phyloP scores from a whole-genome alignment of 164 flowering plant genomes.

The Magnolia kwangsiensis region DNA sequence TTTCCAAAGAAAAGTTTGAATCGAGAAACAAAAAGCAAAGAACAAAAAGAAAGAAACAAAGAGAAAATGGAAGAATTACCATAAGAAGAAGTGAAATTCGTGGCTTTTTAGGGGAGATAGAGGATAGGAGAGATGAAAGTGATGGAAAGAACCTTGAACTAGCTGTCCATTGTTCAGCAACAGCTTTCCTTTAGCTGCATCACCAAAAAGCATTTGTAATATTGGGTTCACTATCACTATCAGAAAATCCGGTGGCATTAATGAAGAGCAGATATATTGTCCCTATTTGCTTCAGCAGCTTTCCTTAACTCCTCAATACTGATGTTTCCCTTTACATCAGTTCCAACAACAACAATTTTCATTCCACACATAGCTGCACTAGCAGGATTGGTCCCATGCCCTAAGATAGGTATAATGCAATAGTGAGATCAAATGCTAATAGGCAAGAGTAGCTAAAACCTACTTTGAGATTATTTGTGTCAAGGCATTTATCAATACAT shows the following conservation, averaged over 20 bases:
- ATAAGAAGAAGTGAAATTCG: slow-evolving; percentile 20
- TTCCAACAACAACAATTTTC: slow-evolving; percentile 92
- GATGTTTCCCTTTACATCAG: slow-evolving; percentile 97
- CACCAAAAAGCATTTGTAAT: no score
- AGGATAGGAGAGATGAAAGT: slow-evolving; percentile 57
- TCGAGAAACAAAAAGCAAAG: background rate
- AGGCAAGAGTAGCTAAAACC: no score
- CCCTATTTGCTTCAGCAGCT: slow-evolving; percentile 89
- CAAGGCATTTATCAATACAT: no score
- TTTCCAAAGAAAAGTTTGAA: no score
- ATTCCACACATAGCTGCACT: slow-evolving; percentile 99
- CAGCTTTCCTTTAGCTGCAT: no score
- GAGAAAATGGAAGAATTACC: slow-evolving; percentile 24
- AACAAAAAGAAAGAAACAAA: slow-evolving; percentile 3
- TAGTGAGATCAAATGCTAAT: no score
- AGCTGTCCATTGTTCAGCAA: no score
- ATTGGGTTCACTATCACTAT: no score
- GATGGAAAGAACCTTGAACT: background rate
- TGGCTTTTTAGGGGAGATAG: slow-evolving; percentile 45
- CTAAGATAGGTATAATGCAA: slow-evolving; percentile 96
- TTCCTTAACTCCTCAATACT: slow-evolving; percentile 81
- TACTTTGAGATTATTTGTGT: no score
- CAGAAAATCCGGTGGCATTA: no score
- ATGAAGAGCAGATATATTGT: slow-evolving; percentile 87
- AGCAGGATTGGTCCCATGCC: slow-evolving; percentile 99